These are phyloP conservation scores for Cyclotella kingstonii DNA, from an alignment of 108 stramenopile genomes.

Conservation along the genomic window DNA sequence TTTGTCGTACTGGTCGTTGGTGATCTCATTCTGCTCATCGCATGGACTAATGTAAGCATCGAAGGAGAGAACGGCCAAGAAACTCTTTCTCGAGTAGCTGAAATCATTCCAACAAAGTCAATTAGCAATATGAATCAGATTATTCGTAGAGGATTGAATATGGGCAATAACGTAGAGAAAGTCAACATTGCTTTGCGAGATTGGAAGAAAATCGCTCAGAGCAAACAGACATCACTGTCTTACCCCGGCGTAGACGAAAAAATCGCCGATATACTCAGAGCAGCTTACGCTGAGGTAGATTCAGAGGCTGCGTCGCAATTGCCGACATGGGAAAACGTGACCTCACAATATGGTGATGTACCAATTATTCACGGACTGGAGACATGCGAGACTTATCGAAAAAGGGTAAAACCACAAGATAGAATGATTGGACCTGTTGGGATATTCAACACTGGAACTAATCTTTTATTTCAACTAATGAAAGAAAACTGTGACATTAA, in stretches of 20 bases:
- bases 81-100: too few relatives aligned
- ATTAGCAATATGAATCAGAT: too few relatives aligned
- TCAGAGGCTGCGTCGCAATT: conserved; percentile 45
- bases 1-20: too few relatives aligned
- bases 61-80: too few relatives aligned
- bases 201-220: conserved; percentile 8
- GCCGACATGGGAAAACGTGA: conserved; percentile 67
- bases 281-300: conserved; percentile 52
- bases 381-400: conserved; percentile 53
- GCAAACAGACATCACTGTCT: background rate
- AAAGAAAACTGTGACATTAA: conserved; percentile 53
- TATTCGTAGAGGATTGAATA: too few relatives aligned
- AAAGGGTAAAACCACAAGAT: conserved; percentile 22
- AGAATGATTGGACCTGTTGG: conserved; percentile 54
- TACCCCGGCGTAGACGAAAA: conserved; percentile 36
- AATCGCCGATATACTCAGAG: conserved; percentile 50
- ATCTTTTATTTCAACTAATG: conserved; percentile 70
- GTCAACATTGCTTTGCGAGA: conserved; percentile 8
- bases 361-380: conserved; percentile 64
- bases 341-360: conserved; percentile 52
- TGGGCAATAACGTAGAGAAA: too few relatives aligned
- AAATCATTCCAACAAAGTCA: too few relatives aligned
- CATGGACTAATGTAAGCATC: too few relatives aligned
- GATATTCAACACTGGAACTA: conserved; percentile 81
- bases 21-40: too few relatives aligned